Base-by-base conservation (phyloP, 495 filamentous ascomycete species). In the Bryoglossum gracile region DNA sequence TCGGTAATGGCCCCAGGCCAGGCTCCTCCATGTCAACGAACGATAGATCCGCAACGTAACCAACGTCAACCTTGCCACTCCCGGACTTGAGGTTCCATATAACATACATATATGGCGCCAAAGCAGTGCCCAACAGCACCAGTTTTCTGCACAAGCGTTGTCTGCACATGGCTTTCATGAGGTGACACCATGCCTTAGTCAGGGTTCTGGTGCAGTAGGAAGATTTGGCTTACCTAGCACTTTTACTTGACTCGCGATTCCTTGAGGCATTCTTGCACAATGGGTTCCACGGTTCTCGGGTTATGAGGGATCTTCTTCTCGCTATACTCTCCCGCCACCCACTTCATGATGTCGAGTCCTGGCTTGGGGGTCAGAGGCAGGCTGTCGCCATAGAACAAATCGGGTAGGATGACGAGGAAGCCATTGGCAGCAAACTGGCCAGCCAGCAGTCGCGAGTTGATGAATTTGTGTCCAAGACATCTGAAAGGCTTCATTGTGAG, bases 351-450 rank as follows among this genome's bases (percentile, higher is more conserved):
- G 54, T 86, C 72, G 56, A 80, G 82, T 55, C 65, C 78, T 25
- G 57, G 67, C 1, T 74, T 65, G 1, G 72, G 69, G 67, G 84
- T 81, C 42, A 81, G 56, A 13, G 58, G 46, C 56, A 87, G 59
- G 13, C 78, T 56, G 56, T 94, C 84, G 42, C 85, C 87, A 34
- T 82, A 73, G 72, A 91, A 87, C 50, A 84, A 67, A 62, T 95
- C 89, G 48, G 86, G 76, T 55, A 94, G 70, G 18, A 90, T 64
- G 36, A 80, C 80, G 17, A 85, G 73, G 65, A 89, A 95, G 35
- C 88, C 89, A 60, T 86, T 84, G 57, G 78, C 81, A 48, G 89
- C 89, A 52, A 76, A 87, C 62, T 87, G 83, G 69, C 94, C 88
- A 49, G 87, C 87, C 48, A 90, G 68, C 39, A 95, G 77, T n/a